Conservation (phyloP, 2,329 filamentous ascomycete genomes). For the Aulographum hederae region DNA sequence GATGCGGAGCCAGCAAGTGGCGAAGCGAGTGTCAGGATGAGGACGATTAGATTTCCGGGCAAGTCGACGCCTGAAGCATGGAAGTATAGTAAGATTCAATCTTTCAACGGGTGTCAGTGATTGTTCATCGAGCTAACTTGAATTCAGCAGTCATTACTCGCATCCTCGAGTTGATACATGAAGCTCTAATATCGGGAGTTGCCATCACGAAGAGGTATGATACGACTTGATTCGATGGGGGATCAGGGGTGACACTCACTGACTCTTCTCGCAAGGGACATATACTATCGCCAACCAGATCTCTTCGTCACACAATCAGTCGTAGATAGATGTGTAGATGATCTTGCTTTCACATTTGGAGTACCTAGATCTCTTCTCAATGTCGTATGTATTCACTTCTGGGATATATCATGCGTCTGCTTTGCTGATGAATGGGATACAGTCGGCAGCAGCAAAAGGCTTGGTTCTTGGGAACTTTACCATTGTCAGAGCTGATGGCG, state of each 20-base stretch:
- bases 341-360: slow-evolving; percentile 51
- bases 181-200: slow-evolving; percentile 27
- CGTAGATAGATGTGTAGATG: slow-evolving; percentile 57
- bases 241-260: background rate
- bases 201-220: slow-evolving; percentile 40
- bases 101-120: background rate
- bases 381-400: slow-evolving; percentile 33
- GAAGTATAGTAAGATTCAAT: slow-evolving; percentile 30
- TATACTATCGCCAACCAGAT: slow-evolving; percentile 60
- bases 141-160: slow-evolving; percentile 32
- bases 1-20: too few species aligned
- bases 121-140: slow-evolving; percentile 6
- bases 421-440: slow-evolving; percentile 1
- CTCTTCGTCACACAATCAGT: slow-evolving; percentile 51
- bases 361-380: slow-evolving; percentile 47
- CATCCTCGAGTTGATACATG: slow-evolving; percentile 35
- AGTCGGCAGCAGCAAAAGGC: slow-evolving; percentile 61
- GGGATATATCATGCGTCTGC: background rate
- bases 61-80: slow-evolving; percentile 36
- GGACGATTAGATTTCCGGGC: slow-evolving; percentile 42
- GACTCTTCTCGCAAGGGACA: slow-evolving; percentile 36
- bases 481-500: slow-evolving; percentile 28
- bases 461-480: slow-evolving; percentile 42
- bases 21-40: too few species aligned
- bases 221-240: background rate